Evolutionary conservation across 1,284 basidiomycete species (phyloP).

Genomic region (Heterobasidion annosum): DNA sequence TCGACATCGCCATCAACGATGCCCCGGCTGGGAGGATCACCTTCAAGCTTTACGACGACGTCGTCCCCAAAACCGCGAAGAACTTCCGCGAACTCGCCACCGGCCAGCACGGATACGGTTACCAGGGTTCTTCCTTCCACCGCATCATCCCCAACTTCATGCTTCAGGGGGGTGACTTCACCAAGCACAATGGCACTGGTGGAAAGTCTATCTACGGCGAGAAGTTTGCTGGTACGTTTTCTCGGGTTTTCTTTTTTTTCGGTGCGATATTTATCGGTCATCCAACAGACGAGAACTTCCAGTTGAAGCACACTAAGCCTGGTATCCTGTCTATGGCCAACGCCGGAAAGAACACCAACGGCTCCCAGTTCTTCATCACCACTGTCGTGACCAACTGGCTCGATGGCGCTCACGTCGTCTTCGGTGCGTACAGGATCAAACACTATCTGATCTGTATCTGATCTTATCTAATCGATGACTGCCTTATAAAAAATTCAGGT

Average conservation of each 20-base stretch:
- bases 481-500: conserved; percentile 22
- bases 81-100: conserved; percentile 93
- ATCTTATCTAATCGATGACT: background rate
- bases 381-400: conserved; percentile 66
- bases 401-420: conserved; percentile 75
- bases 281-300: conserved; percentile 77
- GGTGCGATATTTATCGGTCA: background rate
- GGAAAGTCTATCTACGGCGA: conserved; percentile 90
- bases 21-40: conserved; percentile 59
- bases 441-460: conserved; percentile 11
- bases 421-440: conserved; percentile 34
- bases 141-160: conserved; percentile 65
- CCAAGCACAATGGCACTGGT: conserved; percentile 75
- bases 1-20: conserved; percentile 69
- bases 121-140: conserved; percentile 67
- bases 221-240: conserved; percentile 58
- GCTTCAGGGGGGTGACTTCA: conserved; percentile 71
- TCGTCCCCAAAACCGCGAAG: conserved; percentile 65
- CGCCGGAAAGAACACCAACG: conserved; percentile 64
- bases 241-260: background rate
- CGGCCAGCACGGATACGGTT: conserved; percentile 62
- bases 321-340: conserved; percentile 91
- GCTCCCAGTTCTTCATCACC: conserved; percentile 62
- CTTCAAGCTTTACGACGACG: conserved; percentile 75
- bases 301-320: conserved; percentile 70